A percentile compares a stretch with the other conserved stretches of the same genome.
These are phyloP conservation scores for Pigoraptor vietnamica DNA, from an alignment of 78 protist species.

Conservation along the genomic window DNA sequence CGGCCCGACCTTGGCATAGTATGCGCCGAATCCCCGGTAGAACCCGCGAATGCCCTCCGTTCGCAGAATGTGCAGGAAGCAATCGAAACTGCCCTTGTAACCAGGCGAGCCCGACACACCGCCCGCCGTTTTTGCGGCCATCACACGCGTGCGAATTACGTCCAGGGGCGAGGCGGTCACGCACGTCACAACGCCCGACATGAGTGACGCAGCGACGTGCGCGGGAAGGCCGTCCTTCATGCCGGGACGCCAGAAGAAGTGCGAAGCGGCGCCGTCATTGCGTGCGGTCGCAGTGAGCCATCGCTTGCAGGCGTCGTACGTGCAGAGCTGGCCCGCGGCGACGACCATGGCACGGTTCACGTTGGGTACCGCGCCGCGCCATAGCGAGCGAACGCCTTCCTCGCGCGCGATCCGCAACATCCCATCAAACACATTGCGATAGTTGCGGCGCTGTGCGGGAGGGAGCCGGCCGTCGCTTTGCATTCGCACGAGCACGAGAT, in stretches of 20 bases:
- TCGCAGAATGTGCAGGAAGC: neutral
- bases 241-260: too few relatives aligned
- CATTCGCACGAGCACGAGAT: conserved; percentile 38
- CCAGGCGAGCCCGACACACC: neutral
- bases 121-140: neutral
- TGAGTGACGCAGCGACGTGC: neutral
- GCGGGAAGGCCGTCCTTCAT: neutral
- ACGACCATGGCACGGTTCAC: neutral
- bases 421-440: conserved; percentile 1
- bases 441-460: neutral
- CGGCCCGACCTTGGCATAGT: neutral
- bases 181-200: neutral
- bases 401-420: neutral
- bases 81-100: neutral
- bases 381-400: conserved; percentile 9
- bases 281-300: neutral
- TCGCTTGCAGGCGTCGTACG: neutral
- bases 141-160: neutral
- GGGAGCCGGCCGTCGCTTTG: conserved; percentile 12
- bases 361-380: neutral
- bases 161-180: neutral
- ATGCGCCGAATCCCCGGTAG: neutral
- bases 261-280: too few relatives aligned
- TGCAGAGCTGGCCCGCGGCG: conserved; percentile 4
- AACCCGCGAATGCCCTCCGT: neutral